Evolutionary conservation across 768 basidiomycete genomes (phyloP).

Genomic region (Melanogaster broomeanus): DNA sequence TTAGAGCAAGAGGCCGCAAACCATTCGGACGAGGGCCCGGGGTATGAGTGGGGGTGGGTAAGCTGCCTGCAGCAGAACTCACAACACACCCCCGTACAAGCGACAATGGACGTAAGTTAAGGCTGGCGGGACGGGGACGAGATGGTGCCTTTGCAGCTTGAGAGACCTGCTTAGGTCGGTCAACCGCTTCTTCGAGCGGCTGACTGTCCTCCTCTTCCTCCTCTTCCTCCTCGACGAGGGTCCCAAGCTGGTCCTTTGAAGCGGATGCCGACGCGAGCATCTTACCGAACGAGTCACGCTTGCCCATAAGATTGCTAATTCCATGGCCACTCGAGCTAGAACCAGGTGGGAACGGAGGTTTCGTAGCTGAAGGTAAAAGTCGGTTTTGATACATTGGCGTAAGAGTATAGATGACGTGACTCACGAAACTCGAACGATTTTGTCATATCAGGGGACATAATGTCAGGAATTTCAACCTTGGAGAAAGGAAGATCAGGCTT

Average conservation of each 20-base stretch:
- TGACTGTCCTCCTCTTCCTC: constrained; percentile 57
- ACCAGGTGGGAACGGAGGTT: constrained; percentile 57
- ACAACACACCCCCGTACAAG: constrained; percentile 57
- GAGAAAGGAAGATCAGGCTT: constrained; percentile 69
- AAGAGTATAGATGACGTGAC: constrained; percentile 30
- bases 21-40: constrained; percentile 47
- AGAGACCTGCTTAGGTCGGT: constrained; percentile 18
- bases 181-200: constrained; percentile 14
- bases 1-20: constrained; percentile 55
- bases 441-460: constrained; percentile 58
- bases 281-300: constrained; percentile 82
- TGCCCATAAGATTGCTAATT: constrained; percentile 48
- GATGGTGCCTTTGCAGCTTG: constrained; percentile 40
- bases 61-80: constrained; percentile 33
- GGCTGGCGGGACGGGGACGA: constrained; percentile 66
- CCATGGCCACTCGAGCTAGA: constrained; percentile 42
- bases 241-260: constrained; percentile 76
- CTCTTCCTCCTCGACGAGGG: constrained; percentile 84
- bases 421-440: constrained; percentile 68
- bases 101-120: constrained; percentile 71
- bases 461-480: constrained; percentile 84
- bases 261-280: constrained; percentile 59
- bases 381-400: neutral
- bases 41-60: constrained; percentile 58
- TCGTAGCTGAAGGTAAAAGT: constrained; percentile 46